Conservation (phyloP, 2,329 filamentous ascomycete species). For the Thermoascus crustaceus region DNA sequence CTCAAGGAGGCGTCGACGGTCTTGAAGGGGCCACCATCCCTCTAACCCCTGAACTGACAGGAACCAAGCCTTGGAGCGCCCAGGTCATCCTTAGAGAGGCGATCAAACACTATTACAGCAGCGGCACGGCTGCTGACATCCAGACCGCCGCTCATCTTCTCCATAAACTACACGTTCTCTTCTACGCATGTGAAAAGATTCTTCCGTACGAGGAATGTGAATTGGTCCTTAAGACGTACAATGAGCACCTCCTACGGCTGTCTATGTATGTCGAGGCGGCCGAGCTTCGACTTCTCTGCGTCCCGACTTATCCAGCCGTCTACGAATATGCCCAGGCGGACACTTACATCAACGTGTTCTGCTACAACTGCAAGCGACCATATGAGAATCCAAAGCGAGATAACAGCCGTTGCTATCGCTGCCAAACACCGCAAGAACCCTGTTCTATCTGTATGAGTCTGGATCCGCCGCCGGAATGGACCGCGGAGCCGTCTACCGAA, state of each 20-base stretch:
- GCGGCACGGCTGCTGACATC: conserved; percentile 29
- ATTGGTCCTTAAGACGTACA: conserved; percentile 48
- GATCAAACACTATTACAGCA: conserved; percentile 32
- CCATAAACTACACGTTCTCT: conserved; percentile 32
- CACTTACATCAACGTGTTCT: conserved; percentile 47
- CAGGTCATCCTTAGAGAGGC: conserved; percentile 32
- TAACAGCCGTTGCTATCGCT: conserved; percentile 45
- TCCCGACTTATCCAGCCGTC: conserved; percentile 47
- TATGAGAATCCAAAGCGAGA: conserved; percentile 44
- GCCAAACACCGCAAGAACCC: conserved; percentile 32
- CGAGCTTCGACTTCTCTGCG: conserved; percentile 47
- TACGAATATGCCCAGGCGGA: conserved; percentile 51
- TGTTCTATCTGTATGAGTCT: conserved; percentile 36
- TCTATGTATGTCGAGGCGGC: conserved; percentile 43
- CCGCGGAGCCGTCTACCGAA: conserved; percentile 16
- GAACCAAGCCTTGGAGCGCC: conserved; percentile 32
- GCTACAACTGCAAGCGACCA: conserved; percentile 49
- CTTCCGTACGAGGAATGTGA: conserved; percentile 43
- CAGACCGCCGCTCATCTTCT: conserved; percentile 36
- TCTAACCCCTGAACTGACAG: conserved; percentile 20
- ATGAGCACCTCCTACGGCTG: conserved; percentile 45
- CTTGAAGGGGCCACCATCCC: conserved; percentile 22
- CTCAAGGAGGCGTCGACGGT: conserved; percentile 12
- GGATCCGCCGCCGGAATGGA: conserved; percentile 34
- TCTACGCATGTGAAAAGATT: conserved; percentile 29